phyloP scores from a whole-genome alignment of 2,329 filamentous ascomycete species.

The Fusarium goolgardi region DNA sequence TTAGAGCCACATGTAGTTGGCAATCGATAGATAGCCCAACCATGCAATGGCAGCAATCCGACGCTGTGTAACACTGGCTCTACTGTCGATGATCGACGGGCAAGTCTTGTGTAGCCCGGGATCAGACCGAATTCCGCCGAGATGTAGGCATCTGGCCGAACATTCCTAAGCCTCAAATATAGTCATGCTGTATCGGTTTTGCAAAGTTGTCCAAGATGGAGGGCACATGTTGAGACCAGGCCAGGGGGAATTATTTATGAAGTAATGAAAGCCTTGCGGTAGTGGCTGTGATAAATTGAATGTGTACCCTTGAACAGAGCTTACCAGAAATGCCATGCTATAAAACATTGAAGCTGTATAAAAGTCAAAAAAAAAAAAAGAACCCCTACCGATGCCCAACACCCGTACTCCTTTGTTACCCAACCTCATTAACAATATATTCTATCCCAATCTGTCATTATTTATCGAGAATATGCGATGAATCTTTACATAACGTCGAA shows the following conservation, averaged over 20 bases:
- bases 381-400: slow-evolving; percentile 1
- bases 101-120: neutral
- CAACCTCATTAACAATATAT: slow-evolving; percentile 7
- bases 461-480: slow-evolving; percentile 13
- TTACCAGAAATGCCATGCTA: neutral
- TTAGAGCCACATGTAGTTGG: neutral
- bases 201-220: neutral
- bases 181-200: neutral
- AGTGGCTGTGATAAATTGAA: neutral
- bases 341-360: neutral
- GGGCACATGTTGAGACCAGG: no score
- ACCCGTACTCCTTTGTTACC: slow-evolving; percentile 19
- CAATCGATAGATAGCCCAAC: neutral
- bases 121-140: neutral
- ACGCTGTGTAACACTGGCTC: neutral
- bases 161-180: neutral
- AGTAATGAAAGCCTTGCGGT: neutral
- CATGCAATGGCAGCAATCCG: neutral
- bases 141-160: neutral
- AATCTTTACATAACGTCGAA: slow-evolving; percentile 15
- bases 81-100: neutral
- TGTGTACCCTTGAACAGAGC: neutral
- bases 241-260: neutral
- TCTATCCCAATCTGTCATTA: neutral
- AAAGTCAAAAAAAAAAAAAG: neutral